These are phyloP conservation scores for Pseudopithomyces chartarum DNA, from an alignment of 2,329 filamentous ascomycete species.

Conservation along the genomic window DNA sequence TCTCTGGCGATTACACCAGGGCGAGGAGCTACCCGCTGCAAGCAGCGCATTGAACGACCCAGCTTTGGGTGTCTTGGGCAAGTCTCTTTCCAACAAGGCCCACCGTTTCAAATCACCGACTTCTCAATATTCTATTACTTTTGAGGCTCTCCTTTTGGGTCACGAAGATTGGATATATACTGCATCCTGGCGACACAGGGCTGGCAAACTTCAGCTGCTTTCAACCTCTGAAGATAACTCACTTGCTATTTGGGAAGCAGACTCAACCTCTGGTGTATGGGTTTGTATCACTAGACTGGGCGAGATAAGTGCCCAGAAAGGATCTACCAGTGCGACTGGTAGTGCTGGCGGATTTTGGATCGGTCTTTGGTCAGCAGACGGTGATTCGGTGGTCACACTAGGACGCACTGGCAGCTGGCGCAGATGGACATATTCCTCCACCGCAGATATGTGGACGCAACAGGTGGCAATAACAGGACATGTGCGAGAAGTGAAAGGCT, in stretches of 20 bases:
- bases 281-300: conserved; percentile 82
- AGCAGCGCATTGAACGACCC: conserved; percentile 62
- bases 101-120: conserved; percentile 69
- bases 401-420: conserved; percentile 94
- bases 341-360: conserved; percentile 97
- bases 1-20: conserved; percentile 83
- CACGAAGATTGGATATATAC: conserved; percentile 99
- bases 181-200: conserved; percentile 69
- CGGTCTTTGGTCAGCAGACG: conserved; percentile 85
- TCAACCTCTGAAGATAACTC: conserved; percentile 96
- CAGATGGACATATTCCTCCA: conserved; percentile 71
- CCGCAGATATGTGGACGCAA: conserved; percentile 74
- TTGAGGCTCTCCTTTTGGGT: conserved; percentile 89
- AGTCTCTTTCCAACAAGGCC: conserved; percentile 85
- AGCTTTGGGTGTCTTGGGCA: conserved; percentile 64
- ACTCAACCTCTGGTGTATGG: conserved; percentile 86
- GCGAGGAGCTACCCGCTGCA: conserved; percentile 65
- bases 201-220: conserved; percentile 70
- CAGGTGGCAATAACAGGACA: conserved; percentile 82
- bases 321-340: conserved; percentile 93
- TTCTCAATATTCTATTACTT: conserved; percentile 78
- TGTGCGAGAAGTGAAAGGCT: conserved; percentile 76
- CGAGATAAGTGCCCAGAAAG: conserved; percentile 93
- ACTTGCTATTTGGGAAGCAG: conserved; percentile 88
- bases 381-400: conserved; percentile 75